These are phyloP conservation scores for Cryptococcus sp. DNA, from an alignment of 1,284 basidiomycete species.

Conservation along the genomic window DNA sequence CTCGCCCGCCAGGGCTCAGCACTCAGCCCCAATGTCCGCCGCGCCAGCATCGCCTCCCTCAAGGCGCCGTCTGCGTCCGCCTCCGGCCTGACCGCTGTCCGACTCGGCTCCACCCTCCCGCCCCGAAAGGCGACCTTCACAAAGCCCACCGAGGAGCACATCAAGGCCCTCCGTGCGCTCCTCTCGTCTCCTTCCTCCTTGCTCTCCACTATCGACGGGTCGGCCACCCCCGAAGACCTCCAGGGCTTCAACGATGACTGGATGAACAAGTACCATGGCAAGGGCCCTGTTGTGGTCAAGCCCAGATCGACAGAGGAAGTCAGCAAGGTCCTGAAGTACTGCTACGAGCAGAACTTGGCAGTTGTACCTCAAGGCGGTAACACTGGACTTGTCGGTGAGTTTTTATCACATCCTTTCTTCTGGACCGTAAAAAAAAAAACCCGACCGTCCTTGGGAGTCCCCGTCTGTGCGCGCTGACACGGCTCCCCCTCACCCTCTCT, in stretches of 20 bases:
- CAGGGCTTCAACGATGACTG: constrained; percentile 86
- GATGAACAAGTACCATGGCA: constrained; percentile 94
- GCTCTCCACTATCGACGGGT: constrained; percentile 52
- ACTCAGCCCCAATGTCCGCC: background rate
- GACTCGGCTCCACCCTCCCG: constrained; percentile 44
- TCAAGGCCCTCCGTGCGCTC: constrained; percentile 52
- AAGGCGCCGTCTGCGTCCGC: background rate
- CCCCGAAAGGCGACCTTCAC: constrained; percentile 46
- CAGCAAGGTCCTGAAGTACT: constrained; percentile 79
- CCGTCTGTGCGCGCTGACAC: background rate
- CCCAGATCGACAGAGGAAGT: constrained; percentile 87
- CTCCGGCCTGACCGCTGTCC: constrained; percentile 7
- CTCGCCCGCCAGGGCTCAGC: constrained; percentile 1
- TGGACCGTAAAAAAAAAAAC: background rate
- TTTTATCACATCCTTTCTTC: background rate
- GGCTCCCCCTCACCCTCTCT: no score
- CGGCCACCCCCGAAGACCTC: constrained; percentile 61
- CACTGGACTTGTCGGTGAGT: constrained; percentile 79
- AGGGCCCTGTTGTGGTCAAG: constrained; percentile 78
- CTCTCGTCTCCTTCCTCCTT: constrained; percentile 52
- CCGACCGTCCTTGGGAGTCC: no score
- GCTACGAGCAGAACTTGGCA: constrained; percentile 71
- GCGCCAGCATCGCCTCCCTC: background rate
- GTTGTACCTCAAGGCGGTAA: constrained; percentile 98
- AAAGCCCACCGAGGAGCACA: constrained; percentile 51